Conservation (phyloP, 1,284 basidiomycete species). For the Somion occarium region DNA sequence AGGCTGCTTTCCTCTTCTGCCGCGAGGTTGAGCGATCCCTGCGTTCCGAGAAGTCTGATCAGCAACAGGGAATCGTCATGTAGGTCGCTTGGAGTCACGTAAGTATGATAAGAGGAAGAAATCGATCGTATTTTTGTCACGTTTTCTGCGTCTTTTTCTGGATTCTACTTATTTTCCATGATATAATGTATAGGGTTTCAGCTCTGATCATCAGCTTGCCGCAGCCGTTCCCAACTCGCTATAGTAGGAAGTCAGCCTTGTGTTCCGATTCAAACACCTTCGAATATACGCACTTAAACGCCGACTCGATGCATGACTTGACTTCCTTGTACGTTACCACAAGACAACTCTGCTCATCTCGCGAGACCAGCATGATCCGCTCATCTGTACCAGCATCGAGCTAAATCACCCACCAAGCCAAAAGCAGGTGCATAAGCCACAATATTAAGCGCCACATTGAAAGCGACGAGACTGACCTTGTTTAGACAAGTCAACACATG, state of each 20-base stretch:
- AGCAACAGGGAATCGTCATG: no score
- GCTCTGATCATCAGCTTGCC: background rate
- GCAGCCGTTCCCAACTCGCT: background rate
- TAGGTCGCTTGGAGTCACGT: no score
- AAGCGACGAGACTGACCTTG: constrained; percentile 52
- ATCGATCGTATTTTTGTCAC: constrained; percentile 28
- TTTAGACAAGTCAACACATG: constrained; percentile 91
- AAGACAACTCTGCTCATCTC: constrained; percentile 94
- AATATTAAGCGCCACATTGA: background rate
- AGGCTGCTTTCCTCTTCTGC: no score
- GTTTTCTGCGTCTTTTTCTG: constrained; percentile 61
- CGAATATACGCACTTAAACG: constrained; percentile 51
- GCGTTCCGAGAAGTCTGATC: no score
- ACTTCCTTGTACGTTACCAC: constrained; percentile 95
- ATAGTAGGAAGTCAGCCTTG: background rate
- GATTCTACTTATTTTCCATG: constrained; percentile 46
- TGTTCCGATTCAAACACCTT: no score
- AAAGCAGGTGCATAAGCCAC: constrained; percentile 6
- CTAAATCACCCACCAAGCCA: constrained; percentile 32
- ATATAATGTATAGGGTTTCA: background rate
- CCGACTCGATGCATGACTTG: constrained; percentile 79
- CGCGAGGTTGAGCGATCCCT: no score
- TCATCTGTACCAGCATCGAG: constrained; percentile 93
- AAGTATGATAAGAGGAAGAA: constrained; percentile 9
- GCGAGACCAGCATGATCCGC: constrained; percentile 88